phyloP scores from a whole-genome alignment of 2,329 filamentous ascomycete genomes.

The Pseudocercospora cruenta region DNA sequence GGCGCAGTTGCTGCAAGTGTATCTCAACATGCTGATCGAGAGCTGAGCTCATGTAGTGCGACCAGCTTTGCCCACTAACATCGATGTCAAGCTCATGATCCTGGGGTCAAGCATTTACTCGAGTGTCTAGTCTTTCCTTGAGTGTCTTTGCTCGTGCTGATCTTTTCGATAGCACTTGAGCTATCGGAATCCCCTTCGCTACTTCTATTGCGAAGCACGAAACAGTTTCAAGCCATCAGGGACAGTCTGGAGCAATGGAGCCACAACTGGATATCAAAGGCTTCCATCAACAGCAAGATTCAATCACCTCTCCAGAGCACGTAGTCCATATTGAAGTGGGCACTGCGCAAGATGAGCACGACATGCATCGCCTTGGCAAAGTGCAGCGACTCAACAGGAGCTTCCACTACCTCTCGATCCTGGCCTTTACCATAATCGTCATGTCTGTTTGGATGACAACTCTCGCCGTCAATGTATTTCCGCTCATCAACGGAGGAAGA shows the following conservation, averaged over 20 bases:
- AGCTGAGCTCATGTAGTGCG: not conserved
- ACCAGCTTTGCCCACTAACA: not conserved
- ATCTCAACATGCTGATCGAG: not conserved
- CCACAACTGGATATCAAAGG: not conserved
- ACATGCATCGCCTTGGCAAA: constrained; percentile 56
- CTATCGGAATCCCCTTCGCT: too few relatives aligned
- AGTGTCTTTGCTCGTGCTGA: too few relatives aligned
- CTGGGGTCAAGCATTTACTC: not conserved
- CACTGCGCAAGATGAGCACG: constrained; percentile 38
- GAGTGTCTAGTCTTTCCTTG: not conserved
- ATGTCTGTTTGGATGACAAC: constrained; percentile 58
- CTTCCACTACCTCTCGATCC: constrained; percentile 52
- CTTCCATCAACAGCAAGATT: not conserved
- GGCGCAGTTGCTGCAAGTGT: too few relatives aligned
- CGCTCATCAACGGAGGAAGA: constrained; percentile 31
- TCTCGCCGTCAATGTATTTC: constrained; percentile 34
- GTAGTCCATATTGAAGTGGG: not conserved
- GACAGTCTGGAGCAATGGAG: too few relatives aligned
- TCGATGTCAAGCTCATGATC: not conserved
- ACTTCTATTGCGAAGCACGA: too few relatives aligned
- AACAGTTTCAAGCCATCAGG: too few relatives aligned
- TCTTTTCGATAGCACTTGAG: too few relatives aligned
- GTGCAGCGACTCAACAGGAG: constrained; percentile 54
- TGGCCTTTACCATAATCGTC: constrained; percentile 54
- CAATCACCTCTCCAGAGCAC: not conserved